A percentile compares a stretch with the other conserved stretches of the same genome.
Conservation (phyloP, 352 stramenopile genomes). For the Halophytophthora batemanensis region DNA sequence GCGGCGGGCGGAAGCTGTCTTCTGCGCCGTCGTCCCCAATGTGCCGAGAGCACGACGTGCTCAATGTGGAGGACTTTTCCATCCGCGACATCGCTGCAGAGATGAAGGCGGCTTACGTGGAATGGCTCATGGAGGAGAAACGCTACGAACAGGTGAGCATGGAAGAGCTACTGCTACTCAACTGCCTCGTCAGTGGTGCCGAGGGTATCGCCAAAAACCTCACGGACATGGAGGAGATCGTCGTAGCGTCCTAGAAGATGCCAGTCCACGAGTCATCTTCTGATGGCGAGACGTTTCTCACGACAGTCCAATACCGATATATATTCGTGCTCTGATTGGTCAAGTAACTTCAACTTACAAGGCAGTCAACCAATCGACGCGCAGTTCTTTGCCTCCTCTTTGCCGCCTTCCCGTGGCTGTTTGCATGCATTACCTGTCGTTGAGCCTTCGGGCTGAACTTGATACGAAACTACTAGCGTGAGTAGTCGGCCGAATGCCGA, state of each 20-base stretch:
- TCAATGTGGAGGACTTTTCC: slow-evolving; percentile 3
- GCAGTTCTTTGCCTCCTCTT: too few species aligned
- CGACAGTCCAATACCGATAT: too few species aligned
- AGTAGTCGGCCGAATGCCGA: too few species aligned
- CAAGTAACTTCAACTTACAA: too few species aligned
- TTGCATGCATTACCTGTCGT: too few species aligned
- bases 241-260: slow-evolving; percentile 2
- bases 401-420: too few species aligned
- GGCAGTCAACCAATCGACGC: too few species aligned
- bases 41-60: slow-evolving; percentile 2
- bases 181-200: slow-evolving; percentile 46
- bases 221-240: slow-evolving; percentile 10
- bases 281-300: too few species aligned
- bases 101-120: slow-evolving; percentile 39
- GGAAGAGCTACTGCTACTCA: slow-evolving; percentile 51
- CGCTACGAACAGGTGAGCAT: slow-evolving; percentile 45
- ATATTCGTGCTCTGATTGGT: too few species aligned
- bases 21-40: background rate
- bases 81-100: slow-evolving; percentile 28
- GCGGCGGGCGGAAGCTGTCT: background rate
- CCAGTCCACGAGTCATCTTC: too few species aligned
- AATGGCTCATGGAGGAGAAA: slow-evolving; percentile 45
- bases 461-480: too few species aligned
- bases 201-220: slow-evolving; percentile 35
- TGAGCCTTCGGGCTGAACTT: too few species aligned